Evolutionary conservation across 306 rosid genomes (phyloP).

Genomic region (Casuarina equisetifolia): DNA sequence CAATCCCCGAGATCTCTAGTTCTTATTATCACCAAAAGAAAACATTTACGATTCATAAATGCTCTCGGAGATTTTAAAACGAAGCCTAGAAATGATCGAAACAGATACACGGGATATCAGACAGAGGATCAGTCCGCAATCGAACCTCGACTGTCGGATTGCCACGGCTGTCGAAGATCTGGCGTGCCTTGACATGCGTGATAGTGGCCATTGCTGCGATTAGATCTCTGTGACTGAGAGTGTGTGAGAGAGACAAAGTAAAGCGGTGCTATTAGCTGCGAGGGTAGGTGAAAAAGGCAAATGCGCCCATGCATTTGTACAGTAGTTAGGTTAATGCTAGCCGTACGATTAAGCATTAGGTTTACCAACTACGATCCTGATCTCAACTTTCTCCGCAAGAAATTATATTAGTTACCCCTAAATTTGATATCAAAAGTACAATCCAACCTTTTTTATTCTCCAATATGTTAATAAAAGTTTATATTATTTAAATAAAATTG

Average conservation of each 20-base stretch:
- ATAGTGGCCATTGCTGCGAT: slow-evolving; percentile 58
- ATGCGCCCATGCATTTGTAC: slow-evolving; percentile 26
- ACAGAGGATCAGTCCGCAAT: neutral
- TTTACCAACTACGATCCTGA: slow-evolving; percentile 3
- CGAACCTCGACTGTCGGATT: slow-evolving; percentile 97
- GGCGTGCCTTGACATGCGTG: slow-evolving; percentile 66
- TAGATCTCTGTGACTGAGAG: slow-evolving; percentile 25
- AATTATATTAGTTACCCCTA: neutral
- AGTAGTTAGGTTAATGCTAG: slow-evolving; percentile 1
- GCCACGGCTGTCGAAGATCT: slow-evolving; percentile 99
- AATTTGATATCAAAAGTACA: no score
- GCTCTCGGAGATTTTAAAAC: neutral
- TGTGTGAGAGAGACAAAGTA: neutral
- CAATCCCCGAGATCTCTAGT: neutral
- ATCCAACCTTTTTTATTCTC: no score
- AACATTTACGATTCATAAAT: neutral
- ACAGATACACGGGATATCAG: neutral
- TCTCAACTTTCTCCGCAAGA: neutral
- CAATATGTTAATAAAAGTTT: no score
- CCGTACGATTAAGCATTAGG: slow-evolving; percentile 40
- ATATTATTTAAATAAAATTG: no score
- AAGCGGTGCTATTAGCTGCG: neutral
- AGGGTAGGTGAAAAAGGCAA: neutral
- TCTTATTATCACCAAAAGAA: neutral
- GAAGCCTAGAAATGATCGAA: neutral